Base-by-base conservation (phyloP, 1,139 yeast genomes). In the Suhomyces maxii region DNA sequence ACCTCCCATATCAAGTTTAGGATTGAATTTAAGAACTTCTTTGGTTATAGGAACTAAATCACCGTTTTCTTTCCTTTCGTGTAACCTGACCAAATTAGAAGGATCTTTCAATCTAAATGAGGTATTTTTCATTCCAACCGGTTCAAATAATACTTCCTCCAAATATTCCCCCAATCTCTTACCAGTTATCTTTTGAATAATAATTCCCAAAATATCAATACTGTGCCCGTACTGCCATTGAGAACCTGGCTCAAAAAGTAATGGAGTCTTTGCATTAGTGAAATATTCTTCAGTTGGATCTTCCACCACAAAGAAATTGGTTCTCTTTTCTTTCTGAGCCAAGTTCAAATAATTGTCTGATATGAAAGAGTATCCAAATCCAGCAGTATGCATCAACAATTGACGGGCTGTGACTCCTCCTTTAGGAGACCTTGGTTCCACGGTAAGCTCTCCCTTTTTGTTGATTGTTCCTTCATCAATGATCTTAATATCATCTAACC, bases 181-280 rank as follows among this genome's bases (percentile, higher is more conserved):
- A 3, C 82, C 83, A 3, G 77, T 57, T 12, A 77, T 65, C 33
- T 65, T 63, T 51, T 77, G 69, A 26, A 81, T 61, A 1, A 78
- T 65, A 32, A 69, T 60, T 2, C 85, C 84, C 6, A 77, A 73
- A 82, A 83, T 77, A 54, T 81, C 86, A 34, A 71, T 63, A 43
- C 73, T 69, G 43, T 71, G 70, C 14, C 86, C 85, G 56, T 81
- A 81, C 43, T 60, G 58, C 76, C 80, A 81, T 8, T 61, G 53
- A 0, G 77, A 60, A 2, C 85, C 85, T 1, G 86, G 86, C 54
- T 81, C 83, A 47, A 67, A 69, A 3, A 71, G 48, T 41, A 81
- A 65, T 0, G 84, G 84, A 44, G 61, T 61, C 48, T 65, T 60
- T 3, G 60, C 55, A 36, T 63, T 60, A 36, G 60, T 49, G 50